Percentiles rank a stretch among this genome's conserved stretches.
Conservation (phyloP, 2,329 filamentous ascomycete genomes). For the Pseudopyrenochaeta lycopersici region DNA sequence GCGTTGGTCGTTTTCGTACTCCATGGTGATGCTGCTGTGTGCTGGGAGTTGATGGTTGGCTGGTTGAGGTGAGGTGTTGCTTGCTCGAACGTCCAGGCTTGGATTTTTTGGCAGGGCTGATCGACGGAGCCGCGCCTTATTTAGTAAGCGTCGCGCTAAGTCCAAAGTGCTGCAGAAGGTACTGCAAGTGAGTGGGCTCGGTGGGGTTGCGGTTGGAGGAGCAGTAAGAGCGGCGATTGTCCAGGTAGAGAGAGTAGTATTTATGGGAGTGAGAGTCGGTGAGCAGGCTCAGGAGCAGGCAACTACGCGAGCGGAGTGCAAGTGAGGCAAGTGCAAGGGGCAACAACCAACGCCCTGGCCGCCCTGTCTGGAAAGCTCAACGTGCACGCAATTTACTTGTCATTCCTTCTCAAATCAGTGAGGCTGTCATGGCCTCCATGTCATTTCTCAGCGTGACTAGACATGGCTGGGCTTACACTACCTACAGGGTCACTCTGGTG, state of each 20-base stretch:
- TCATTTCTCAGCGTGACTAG: background rate
- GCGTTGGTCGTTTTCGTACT: slow-evolving; percentile 73
- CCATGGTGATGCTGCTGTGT: slow-evolving; percentile 60
- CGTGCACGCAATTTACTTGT: slow-evolving; percentile 11
- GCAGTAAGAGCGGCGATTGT: background rate
- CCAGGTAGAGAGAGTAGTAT: slow-evolving; percentile 5
- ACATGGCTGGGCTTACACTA: background rate
- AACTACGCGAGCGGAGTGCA: slow-evolving; percentile 4
- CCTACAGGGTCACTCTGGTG: too few species aligned
- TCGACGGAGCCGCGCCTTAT: slow-evolving; percentile 41
- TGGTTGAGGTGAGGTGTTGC: slow-evolving; percentile 32
- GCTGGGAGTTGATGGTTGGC: slow-evolving; percentile 29
- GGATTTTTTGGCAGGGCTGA: slow-evolving; percentile 45
- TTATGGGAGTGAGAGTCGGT: slow-evolving; percentile 2
- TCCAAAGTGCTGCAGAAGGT: slow-evolving; percentile 16
- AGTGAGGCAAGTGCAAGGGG: slow-evolving; percentile 28
- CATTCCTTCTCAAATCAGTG: background rate
- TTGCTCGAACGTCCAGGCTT: slow-evolving; percentile 30
- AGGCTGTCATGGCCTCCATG: background rate
- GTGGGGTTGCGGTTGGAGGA: slow-evolving; percentile 7
- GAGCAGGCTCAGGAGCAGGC: slow-evolving; percentile 11
- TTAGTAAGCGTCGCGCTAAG: slow-evolving; percentile 41
- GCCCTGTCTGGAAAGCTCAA: slow-evolving; percentile 17
- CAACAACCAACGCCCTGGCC: slow-evolving; percentile 12
- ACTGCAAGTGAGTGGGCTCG: slow-evolving; percentile 34